Conservation (phyloP, 352 stramenopile species). For the Bremia lactucae region DNA sequence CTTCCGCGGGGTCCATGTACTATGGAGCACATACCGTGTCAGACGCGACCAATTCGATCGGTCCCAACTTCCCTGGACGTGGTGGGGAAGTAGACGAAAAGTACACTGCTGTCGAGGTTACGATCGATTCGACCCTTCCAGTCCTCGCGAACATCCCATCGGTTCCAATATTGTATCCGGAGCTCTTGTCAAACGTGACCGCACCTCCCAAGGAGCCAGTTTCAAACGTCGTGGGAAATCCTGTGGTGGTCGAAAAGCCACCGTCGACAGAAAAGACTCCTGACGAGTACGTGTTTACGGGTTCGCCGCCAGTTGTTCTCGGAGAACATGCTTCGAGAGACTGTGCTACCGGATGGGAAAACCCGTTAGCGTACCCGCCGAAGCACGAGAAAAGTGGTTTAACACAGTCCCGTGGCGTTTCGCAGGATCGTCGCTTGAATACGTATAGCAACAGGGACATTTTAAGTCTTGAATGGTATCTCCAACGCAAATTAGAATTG, state of each 20-base stretch:
- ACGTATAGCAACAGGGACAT: conserved; percentile 13
- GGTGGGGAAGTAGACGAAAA: conserved; percentile 8
- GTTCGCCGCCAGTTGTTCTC: background rate
- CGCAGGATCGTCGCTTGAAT: conserved; percentile 14
- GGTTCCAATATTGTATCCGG: conserved; percentile 8
- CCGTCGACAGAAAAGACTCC: conserved; percentile 1
- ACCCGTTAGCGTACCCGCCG: background rate
- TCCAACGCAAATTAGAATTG: conserved; percentile 17
- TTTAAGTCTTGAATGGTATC: conserved; percentile 15
- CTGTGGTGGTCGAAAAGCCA: conserved; percentile 7
- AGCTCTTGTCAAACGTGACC: conserved; percentile 14
- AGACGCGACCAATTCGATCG: conserved; percentile 6
- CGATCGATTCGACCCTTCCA: conserved; percentile 18
- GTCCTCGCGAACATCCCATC: conserved; percentile 14
- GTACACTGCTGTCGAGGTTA: conserved; percentile 5
- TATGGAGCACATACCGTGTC: conserved; percentile 5
- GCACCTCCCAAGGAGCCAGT: conserved; percentile 9
- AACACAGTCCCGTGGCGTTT: background rate
- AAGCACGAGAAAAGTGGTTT: conserved; percentile 11
- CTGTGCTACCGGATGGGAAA: conserved; percentile 21
- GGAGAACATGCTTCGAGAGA: conserved; percentile 6
- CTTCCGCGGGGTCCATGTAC: conserved; percentile 10
- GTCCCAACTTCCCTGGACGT: conserved; percentile 4
- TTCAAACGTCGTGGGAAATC: conserved; percentile 12
- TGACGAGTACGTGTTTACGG: conserved; percentile 2